These are phyloP conservation scores for Astrephomene gubernaculifera DNA, from an alignment of 139 green algal genomes.

Conservation along the genomic window DNA sequence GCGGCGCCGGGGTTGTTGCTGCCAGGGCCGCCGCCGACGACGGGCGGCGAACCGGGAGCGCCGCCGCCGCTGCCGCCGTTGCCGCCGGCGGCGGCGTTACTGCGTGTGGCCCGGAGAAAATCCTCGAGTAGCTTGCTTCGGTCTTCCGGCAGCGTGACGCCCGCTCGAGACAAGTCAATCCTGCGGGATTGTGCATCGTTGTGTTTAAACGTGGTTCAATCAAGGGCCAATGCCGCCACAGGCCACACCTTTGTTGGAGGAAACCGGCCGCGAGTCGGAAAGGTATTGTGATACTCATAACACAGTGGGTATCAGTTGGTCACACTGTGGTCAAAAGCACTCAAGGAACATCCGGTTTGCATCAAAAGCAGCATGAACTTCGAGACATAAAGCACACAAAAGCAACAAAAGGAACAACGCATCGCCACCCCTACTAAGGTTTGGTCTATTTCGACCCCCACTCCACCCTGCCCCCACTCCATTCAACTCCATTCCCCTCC, in stretches of 20 bases:
- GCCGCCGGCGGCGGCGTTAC: not conserved
- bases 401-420: too few relatives aligned
- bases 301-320: not conserved
- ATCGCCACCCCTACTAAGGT: not conserved
- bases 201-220: not conserved
- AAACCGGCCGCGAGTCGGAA: not conserved
- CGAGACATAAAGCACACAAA: too few relatives aligned
- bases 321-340: not conserved
- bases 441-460: not conserved
- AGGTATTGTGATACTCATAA: not conserved
- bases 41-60: not conserved
- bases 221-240: too few relatives aligned
- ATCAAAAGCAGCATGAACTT: too few relatives aligned
- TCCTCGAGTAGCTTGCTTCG: conserved; percentile 13
- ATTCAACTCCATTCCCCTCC: not conserved
- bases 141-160: not conserved
- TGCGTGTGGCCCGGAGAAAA: not conserved
- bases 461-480: not conserved
- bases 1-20: not conserved
- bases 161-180: conserved; percentile 14
- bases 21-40: not conserved
- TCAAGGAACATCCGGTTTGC: too few relatives aligned
- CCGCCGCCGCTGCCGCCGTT: not conserved
- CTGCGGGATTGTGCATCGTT: not conserved
- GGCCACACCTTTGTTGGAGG: not conserved